phyloP scores from a whole-genome alignment of 768 basidiomycete species.

The Pisolithus marmoratus region DNA sequence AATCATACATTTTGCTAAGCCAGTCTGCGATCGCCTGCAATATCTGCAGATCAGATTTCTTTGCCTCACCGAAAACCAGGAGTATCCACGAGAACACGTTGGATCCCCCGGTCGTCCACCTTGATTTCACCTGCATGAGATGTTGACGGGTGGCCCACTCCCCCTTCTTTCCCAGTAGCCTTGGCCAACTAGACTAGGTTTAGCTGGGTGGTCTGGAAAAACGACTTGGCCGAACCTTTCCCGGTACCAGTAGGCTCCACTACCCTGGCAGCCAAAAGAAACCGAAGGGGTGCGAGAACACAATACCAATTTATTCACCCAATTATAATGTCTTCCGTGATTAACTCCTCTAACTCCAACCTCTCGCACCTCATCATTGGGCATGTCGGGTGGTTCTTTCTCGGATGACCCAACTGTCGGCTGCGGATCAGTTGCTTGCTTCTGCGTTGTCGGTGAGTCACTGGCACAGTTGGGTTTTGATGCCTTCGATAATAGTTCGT shows the following conservation, averaged over 20 bases:
- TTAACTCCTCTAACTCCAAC: neutral
- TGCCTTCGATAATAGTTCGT: too few relatives aligned
- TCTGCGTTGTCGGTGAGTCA: neutral
- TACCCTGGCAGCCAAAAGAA: conserved; percentile 2
- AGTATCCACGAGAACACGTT: conserved; percentile 45
- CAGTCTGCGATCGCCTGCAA: conserved; percentile 37
- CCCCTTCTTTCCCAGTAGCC: conserved; percentile 2
- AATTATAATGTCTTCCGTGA: conserved; percentile 6
- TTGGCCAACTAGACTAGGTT: conserved; percentile 1
- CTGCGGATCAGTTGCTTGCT: neutral
- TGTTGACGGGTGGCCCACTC: conserved; percentile 4
- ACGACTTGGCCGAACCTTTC: conserved; percentile 10
- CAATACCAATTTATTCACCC: conserved; percentile 6
- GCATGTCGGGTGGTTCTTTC: neutral
- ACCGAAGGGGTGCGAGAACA: neutral
- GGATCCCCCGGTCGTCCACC: conserved; percentile 13
- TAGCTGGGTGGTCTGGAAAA: neutral
- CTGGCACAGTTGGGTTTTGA: too few relatives aligned
- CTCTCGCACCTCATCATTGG: neutral
- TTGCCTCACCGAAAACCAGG: conserved; percentile 48
- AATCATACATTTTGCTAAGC: neutral
- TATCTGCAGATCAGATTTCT: conserved; percentile 36
- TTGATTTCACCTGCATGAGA: conserved; percentile 9
- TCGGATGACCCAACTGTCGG: neutral
- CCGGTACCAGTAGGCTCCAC: conserved; percentile 21